Percentiles rank a stretch among this genome's conserved stretches.
Evolutionary conservation across 1,284 basidiomycete species (phyloP).

Genomic region (Malassezia sp.): DNA sequence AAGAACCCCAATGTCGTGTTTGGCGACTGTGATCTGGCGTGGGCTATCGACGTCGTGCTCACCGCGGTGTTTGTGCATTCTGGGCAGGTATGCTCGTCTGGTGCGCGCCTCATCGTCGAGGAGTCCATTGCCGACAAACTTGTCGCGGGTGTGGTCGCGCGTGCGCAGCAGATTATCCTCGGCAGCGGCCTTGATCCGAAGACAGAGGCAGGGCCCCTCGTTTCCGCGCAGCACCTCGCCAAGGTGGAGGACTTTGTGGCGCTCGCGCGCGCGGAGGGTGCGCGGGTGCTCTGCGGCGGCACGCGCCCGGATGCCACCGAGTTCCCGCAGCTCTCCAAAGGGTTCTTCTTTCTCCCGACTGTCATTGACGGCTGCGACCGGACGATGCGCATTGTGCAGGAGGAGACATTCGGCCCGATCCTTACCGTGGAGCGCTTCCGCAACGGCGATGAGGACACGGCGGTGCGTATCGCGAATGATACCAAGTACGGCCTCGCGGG

Average conservation of each 20-base stretch:
- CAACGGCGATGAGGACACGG: slow-evolving; percentile 39
- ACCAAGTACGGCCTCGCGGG: slow-evolving; percentile 44
- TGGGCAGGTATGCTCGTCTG: slow-evolving; percentile 45
- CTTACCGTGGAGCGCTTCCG: slow-evolving; percentile 43
- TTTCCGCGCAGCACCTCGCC: slow-evolving; percentile 33
- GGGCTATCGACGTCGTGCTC: slow-evolving; percentile 42
- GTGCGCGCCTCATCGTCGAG: slow-evolving; percentile 43
- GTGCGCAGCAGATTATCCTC: slow-evolving; percentile 36
- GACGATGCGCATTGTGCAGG: slow-evolving; percentile 44
- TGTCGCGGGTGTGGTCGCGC: slow-evolving; percentile 38
- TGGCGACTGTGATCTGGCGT: slow-evolving; percentile 40
- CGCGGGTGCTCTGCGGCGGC: slow-evolving; percentile 35
- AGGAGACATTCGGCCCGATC: slow-evolving; percentile 45
- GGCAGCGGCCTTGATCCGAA: slow-evolving; percentile 39
- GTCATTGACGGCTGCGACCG: slow-evolving; percentile 42
- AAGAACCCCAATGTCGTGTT: slow-evolving; percentile 47
- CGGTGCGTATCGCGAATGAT: slow-evolving; percentile 41
- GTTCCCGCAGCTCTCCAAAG: slow-evolving; percentile 35
- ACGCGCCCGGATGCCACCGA: slow-evolving; percentile 26
- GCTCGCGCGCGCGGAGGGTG: slow-evolving; percentile 34
- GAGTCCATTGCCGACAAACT: slow-evolving; percentile 43
- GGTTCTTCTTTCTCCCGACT: slow-evolving; percentile 45
- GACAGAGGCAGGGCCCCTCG: slow-evolving; percentile 41
- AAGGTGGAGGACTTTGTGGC: slow-evolving; percentile 38
- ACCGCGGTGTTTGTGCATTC: slow-evolving; percentile 44